Conservation (phyloP, 2,329 filamentous ascomycete species). For the Neurospora crassa region DNA sequence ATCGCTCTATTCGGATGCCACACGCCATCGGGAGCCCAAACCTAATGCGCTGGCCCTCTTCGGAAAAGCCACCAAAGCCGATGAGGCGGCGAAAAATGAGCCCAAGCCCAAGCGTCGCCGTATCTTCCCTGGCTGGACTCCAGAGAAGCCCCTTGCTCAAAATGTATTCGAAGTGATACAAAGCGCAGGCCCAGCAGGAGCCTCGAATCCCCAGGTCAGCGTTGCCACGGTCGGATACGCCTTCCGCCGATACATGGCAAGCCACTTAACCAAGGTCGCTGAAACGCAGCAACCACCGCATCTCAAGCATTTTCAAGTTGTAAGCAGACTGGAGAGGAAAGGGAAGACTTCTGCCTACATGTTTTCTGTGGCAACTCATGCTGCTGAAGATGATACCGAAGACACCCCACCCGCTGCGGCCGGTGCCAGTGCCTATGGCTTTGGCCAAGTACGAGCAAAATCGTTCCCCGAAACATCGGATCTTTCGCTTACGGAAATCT, state of each 20-base stretch:
- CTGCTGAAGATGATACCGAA: not conserved
- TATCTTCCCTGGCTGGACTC: conserved; percentile 21
- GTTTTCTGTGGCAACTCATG: conserved; percentile 20
- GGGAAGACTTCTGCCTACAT: conserved; percentile 34
- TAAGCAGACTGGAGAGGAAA: conserved; percentile 26
- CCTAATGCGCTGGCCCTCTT: conserved; percentile 18
- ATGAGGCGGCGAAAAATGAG: conserved; percentile 5
- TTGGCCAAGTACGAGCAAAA: conserved; percentile 13
- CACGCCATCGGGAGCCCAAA: conserved; percentile 17
- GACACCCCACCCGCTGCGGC: not conserved
- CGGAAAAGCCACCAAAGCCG: conserved; percentile 8
- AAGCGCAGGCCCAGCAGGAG: conserved; percentile 23
- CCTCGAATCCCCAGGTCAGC: conserved; percentile 27
- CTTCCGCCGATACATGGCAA: conserved; percentile 27
- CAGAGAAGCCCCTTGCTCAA: conserved; percentile 26
- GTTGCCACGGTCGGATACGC: conserved; percentile 25
- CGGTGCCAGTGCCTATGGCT: conserved; percentile 9
- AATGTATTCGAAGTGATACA: conserved; percentile 26
- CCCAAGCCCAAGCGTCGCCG: conserved; percentile 11
- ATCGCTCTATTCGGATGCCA: conserved; percentile 18
- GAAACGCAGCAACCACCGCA: conserved; percentile 29
- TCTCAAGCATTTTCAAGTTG: conserved; percentile 29
- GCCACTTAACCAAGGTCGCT: conserved; percentile 23
- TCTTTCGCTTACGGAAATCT: conserved; percentile 14
- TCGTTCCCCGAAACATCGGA: conserved; percentile 5